Evolutionary conservation across 2,329 filamentous ascomycete genomes (phyloP).

Genomic region (Cladorrhinum sp.): DNA sequence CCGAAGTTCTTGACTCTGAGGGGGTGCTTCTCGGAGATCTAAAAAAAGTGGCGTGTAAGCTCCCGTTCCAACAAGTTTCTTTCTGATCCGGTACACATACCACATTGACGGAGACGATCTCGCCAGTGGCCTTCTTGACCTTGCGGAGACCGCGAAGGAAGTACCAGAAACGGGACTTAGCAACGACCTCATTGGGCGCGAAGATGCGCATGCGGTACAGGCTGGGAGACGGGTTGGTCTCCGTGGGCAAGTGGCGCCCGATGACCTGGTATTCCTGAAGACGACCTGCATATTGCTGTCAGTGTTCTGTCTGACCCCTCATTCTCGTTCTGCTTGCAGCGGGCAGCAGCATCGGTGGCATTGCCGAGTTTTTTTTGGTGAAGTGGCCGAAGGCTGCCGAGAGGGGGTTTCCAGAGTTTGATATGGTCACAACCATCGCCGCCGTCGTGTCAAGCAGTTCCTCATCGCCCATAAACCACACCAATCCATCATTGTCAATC

Average conservation of each 20-base stretch:
- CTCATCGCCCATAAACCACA: background rate
- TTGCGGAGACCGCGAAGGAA: conserved; percentile 98
- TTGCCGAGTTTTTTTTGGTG: background rate
- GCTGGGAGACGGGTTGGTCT: conserved; percentile 94
- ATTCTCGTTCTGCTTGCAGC: background rate
- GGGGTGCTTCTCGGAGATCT: conserved; percentile 99
- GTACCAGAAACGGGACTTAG: conserved; percentile 99
- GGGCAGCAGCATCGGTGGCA: background rate
- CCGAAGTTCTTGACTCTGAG: conserved; percentile 99
- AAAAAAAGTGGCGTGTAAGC: conserved; percentile 15
- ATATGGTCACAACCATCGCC: background rate
- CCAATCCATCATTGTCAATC: background rate
- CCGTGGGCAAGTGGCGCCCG: conserved; percentile 96
- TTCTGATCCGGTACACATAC: conserved; percentile 52
- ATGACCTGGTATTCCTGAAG: conserved; percentile 99
- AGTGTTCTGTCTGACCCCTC: background rate
- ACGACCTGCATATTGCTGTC: conserved; percentile 65
- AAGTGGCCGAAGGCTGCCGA: background rate
- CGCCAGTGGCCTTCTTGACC: conserved; percentile 99
- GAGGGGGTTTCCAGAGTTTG: background rate
- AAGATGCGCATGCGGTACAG: conserved; percentile 99
- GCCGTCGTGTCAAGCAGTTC: background rate
- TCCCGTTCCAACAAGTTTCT: background rate
- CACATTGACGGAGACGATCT: conserved; percentile 96
- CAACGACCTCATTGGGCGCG: conserved; percentile 94